These are phyloP conservation scores for Porcisia deanei DNA, from an alignment of 208 protist genomes.

Conservation along the genomic window DNA sequence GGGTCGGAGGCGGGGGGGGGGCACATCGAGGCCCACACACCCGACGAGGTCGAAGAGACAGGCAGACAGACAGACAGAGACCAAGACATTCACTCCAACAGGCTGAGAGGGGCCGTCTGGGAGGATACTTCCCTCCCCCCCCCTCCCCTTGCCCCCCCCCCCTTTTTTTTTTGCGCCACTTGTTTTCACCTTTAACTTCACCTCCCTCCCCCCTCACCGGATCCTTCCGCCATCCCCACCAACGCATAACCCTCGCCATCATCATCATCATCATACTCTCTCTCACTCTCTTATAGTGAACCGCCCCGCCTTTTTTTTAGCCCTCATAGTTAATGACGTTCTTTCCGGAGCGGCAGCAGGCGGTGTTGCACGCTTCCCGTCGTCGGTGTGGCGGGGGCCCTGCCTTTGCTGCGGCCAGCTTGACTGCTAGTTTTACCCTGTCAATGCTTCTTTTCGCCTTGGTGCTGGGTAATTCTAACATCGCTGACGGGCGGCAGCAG, in stretches of 20 bases:
- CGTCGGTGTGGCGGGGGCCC: neutral
- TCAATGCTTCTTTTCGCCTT: neutral
- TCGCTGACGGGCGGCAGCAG: neutral
- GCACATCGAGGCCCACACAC: too few relatives aligned
- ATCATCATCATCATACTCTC: too few relatives aligned
- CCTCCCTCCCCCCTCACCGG: neutral
- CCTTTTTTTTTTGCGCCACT: too few relatives aligned
- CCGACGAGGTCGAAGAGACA: neutral
- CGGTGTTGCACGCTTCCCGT: neutral
- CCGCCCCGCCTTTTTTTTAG: too few relatives aligned
- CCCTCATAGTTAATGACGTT: neutral
- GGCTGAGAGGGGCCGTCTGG: neutral
- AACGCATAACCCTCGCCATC: neutral
- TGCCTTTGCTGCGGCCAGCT: neutral
- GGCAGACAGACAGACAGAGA: neutral
- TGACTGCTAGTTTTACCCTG: neutral
- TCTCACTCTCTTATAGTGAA: neutral
- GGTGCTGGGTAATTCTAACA: neutral
- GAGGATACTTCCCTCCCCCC: neutral
- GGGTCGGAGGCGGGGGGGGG: too few relatives aligned
- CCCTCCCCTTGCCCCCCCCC: neutral
- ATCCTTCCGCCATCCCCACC: neutral
- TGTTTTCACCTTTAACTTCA: neutral
- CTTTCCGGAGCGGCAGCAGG: neutral
- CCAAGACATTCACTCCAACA: neutral